Percentiles rank a stretch among this genome's conserved stretches.
Conservation (phyloP, 495 filamentous ascomycete genomes). For the Friedmanniomyces endolithicus region DNA sequence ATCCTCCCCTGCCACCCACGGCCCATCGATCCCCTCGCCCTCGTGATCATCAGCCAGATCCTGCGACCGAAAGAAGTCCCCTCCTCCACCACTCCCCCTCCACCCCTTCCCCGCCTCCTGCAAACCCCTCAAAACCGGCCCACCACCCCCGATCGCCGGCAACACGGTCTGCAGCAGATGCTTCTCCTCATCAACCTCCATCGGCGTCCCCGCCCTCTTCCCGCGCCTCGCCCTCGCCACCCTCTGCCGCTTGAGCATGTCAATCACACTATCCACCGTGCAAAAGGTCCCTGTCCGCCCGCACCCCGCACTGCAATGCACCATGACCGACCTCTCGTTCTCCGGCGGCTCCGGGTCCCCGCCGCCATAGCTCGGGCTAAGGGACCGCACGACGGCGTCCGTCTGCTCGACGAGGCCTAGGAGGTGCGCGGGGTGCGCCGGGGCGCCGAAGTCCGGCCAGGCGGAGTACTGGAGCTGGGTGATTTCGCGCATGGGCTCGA, state of each 20-base stretch:
- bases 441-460: slow-evolving; percentile 95
- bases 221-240: no score
- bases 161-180: not conserved
- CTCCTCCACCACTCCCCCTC: not conserved
- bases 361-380: slow-evolving; percentile 24
- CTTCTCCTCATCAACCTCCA: slow-evolving; percentile 37
- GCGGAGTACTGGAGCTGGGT: slow-evolving; percentile 87
- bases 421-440: slow-evolving; percentile 75
- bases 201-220: slow-evolving; percentile 18
- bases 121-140: no score
- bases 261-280: slow-evolving; percentile 85
- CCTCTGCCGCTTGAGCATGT: slow-evolving; percentile 78
- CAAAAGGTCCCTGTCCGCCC: slow-evolving; percentile 94
- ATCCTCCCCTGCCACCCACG: slow-evolving; percentile 43
- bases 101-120: not conserved
- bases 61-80: slow-evolving; percentile 17
- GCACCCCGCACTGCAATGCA: slow-evolving; percentile 93
- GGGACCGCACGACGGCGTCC: slow-evolving; percentile 41
- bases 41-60: not conserved
- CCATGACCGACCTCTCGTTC: slow-evolving; percentile 56
- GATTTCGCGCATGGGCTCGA: slow-evolving; percentile 78
- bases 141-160: no score
- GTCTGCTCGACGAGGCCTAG: slow-evolving; percentile 78
- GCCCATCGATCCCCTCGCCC: slow-evolving; percentile 27
- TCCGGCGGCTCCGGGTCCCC: slow-evolving; percentile 44